These are phyloP conservation scores for Monilinia vaccinii-corymbosi DNA, from an alignment of 2,329 filamentous ascomycete genomes.

Conservation along the genomic window DNA sequence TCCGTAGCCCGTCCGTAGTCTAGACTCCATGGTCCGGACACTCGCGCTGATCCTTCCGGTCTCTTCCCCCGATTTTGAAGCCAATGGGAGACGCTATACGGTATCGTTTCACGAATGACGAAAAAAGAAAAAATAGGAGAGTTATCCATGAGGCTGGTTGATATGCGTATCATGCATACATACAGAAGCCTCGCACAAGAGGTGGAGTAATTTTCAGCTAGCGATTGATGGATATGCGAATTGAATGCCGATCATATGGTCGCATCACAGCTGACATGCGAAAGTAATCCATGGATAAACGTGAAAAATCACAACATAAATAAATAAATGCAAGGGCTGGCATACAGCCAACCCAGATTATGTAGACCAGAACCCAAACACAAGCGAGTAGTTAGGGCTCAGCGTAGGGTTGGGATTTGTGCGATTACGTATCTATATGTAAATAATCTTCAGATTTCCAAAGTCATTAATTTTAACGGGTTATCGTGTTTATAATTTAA, in stretches of 20 bases:
- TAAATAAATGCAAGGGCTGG: no score
- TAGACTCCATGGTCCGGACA: not conserved
- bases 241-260: not conserved
- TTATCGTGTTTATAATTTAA: not conserved
- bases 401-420: no score
- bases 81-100: not conserved
- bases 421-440: no score
- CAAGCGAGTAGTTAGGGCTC: no score
- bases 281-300: not conserved
- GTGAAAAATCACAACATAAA: no score
- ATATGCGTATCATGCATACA: not conserved
- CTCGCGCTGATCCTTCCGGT: not conserved
- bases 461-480: no score
- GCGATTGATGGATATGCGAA: not conserved
- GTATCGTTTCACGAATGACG: not conserved
- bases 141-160: not conserved
- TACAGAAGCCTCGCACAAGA: not conserved
- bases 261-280: not conserved
- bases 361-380: no score
- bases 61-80: not conserved
- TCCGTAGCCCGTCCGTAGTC: not conserved
- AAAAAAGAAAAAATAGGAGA: not conserved
- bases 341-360: no score
- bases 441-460: no score
- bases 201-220: not conserved